Conservation (phyloP, 2,329 filamentous ascomycete species). For the Orbilia blumenaviensis region DNA sequence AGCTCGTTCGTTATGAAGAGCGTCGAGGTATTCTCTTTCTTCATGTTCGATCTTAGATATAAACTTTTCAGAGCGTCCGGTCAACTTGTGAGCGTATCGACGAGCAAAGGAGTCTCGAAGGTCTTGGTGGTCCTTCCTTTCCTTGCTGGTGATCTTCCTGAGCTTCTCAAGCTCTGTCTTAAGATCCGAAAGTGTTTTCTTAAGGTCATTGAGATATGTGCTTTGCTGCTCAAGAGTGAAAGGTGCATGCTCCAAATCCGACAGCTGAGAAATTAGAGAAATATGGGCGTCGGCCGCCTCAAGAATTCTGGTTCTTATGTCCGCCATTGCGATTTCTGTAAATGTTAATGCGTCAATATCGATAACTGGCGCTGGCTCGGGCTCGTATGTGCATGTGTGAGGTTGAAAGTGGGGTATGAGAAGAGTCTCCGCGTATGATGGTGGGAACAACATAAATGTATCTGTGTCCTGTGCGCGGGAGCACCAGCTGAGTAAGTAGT, state of each 20-base stretch:
- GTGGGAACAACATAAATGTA: neutral
- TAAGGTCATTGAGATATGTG: slow-evolving; percentile 64
- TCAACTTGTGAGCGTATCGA: slow-evolving; percentile 66
- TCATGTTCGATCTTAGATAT: slow-evolving; percentile 66
- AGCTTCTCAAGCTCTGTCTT: slow-evolving; percentile 62
- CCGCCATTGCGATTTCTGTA: neutral
- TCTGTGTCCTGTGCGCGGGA: neutral
- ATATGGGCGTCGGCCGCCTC: slow-evolving; percentile 62
- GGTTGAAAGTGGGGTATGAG: neutral
- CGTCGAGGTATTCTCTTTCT: slow-evolving; percentile 68
- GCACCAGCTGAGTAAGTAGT: neutral
- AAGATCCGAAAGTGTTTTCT: slow-evolving; percentile 61
- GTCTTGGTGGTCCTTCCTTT: slow-evolving; percentile 66
- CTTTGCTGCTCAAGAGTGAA: slow-evolving; percentile 64
- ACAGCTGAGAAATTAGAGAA: slow-evolving; percentile 64
- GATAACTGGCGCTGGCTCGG: neutral
- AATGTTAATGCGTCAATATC: neutral
- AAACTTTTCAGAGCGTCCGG: slow-evolving; percentile 66
- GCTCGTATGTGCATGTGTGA: neutral
- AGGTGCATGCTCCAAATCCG: slow-evolving; percentile 65
- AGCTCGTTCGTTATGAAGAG: slow-evolving; percentile 64
- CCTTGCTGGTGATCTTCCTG: slow-evolving; percentile 62
- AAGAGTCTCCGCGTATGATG: neutral
- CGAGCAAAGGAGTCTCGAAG: slow-evolving; percentile 67
- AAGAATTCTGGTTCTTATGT: slow-evolving; percentile 60